Evolutionary conservation across 371 early-diverging fungal genomes (phyloP).

Genomic region (Sporodiniella umbellata): DNA sequence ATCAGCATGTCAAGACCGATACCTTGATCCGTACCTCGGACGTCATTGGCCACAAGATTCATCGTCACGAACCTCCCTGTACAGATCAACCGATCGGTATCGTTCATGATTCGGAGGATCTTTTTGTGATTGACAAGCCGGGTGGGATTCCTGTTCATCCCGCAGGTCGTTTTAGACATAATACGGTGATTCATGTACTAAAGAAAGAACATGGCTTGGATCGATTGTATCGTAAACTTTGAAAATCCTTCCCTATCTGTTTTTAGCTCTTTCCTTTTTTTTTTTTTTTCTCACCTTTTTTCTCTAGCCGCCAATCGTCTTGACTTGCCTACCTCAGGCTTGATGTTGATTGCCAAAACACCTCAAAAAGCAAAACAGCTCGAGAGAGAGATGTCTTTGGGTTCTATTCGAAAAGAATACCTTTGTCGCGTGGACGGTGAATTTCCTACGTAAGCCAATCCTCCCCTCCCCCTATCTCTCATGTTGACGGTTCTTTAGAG

Average conservation of each 20-base stretch:
- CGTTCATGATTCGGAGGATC: slow-evolving; percentile 62
- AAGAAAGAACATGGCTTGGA: slow-evolving; percentile 60
- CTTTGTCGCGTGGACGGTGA: slow-evolving; percentile 86
- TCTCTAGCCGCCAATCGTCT: slow-evolving; percentile 81
- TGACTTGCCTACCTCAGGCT: slow-evolving; percentile 92
- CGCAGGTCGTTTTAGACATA: slow-evolving; percentile 77
- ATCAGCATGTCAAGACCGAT: slow-evolving; percentile 46
- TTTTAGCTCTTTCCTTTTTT: no score
- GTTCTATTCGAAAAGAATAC: slow-evolving; percentile 82
- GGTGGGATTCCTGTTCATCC: slow-evolving; percentile 89
- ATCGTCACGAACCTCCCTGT: slow-evolving; percentile 95
- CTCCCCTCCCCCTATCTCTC: no score
- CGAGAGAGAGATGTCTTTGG: slow-evolving; percentile 62
- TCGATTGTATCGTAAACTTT: slow-evolving; percentile 62
- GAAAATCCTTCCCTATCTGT: no score
- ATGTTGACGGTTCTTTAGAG: slow-evolving; percentile 24
- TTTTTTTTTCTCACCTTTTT: slow-evolving; percentile 13
- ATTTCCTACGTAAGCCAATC: slow-evolving; percentile 71
- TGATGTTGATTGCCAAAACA: slow-evolving; percentile 76
- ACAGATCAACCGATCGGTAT: slow-evolving; percentile 60
- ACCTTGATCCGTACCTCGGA: slow-evolving; percentile 69
- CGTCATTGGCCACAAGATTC: slow-evolving; percentile 76
- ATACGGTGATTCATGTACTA: slow-evolving; percentile 80
- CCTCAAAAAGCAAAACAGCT: slow-evolving; percentile 62
- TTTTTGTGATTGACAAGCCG: slow-evolving; percentile 88